A percentile compares a stretch with the other conserved stretches of the same genome.
These are phyloP conservation scores for Gastrodia elata DNA, from an alignment of 106 monocot genomes.

Conservation along the genomic window DNA sequence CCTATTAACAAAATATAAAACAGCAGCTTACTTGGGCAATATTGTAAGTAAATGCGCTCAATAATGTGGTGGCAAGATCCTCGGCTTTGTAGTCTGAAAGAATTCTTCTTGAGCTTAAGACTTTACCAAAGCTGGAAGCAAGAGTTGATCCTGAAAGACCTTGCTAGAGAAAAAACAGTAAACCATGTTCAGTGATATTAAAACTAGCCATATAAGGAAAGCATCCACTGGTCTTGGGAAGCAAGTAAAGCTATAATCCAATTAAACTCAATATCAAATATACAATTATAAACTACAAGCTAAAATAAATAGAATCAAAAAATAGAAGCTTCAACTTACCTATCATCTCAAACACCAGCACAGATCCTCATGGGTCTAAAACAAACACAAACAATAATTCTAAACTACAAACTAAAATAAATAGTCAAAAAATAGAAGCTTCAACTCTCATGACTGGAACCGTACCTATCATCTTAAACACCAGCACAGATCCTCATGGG, in stretches of 20 bases:
- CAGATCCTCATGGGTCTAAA: not conserved
- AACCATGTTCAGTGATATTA: not conserved
- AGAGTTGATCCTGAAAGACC: slow-evolving; percentile 73
- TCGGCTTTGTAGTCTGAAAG: slow-evolving; percentile 65
- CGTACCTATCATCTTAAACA: not conserved
- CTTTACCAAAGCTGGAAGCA: slow-evolving; percentile 83
- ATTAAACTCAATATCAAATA: not conserved
- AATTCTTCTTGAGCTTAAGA: slow-evolving; percentile 38
- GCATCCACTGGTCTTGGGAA: not conserved
- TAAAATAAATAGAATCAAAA: not conserved
- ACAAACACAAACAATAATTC: not conserved
- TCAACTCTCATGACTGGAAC: not conserved
- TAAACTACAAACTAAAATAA: too few species aligned
- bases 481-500: not conserved
- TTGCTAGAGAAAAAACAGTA: slow-evolving; percentile 27
- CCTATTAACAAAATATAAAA: slow-evolving; percentile 6
- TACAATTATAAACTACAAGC: not conserved
- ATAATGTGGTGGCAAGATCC: slow-evolving; percentile 57
- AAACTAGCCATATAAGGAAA: not conserved
- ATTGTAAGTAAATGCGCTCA: slow-evolving; percentile 73
- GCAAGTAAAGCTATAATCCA: not conserved
- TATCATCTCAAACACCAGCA: not conserved
- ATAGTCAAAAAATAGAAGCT: too few species aligned
- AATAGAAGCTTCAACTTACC: not conserved
- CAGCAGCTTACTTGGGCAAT: slow-evolving; percentile 52